A percentile compares a stretch with the other conserved stretches of the same genome.
These are phyloP conservation scores for Teratosphaeria zuluensis DNA, from an alignment of 2,329 filamentous ascomycete genomes.

Conservation along the genomic window DNA sequence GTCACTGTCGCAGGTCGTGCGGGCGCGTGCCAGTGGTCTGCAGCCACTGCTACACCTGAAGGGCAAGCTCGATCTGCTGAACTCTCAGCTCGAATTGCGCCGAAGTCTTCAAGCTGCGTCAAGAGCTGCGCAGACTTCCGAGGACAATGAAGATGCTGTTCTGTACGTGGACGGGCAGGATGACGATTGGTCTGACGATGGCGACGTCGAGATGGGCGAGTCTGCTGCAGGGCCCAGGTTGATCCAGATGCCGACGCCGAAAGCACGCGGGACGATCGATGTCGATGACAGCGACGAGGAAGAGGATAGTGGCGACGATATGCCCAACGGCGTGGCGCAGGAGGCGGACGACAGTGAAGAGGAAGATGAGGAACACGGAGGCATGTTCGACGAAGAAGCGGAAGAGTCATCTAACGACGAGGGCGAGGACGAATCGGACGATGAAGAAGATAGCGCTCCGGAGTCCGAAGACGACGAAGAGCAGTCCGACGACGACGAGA, in stretches of 20 bases:
- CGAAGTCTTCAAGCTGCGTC: conserved; percentile 42
- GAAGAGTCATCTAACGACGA: conserved; percentile 11
- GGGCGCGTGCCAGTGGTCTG: conserved; percentile 73
- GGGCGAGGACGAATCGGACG: conserved; percentile 12
- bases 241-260: neutral
- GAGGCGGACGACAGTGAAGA: conserved; percentile 32
- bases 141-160: conserved; percentile 50
- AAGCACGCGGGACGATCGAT: conserved; percentile 1
- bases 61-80: conserved; percentile 89
- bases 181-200: conserved; percentile 42
- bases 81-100: conserved; percentile 76
- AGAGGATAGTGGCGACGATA: conserved; percentile 6
- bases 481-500: conserved; percentile 7
- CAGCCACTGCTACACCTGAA: conserved; percentile 78
- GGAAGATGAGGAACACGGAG: conserved; percentile 27
- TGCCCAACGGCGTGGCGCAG: conserved; percentile 10
- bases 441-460: conserved; percentile 5
- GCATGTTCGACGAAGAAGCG: conserved; percentile 11
- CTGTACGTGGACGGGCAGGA: conserved; percentile 83
- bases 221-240: neutral
- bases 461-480: conserved; percentile 6
- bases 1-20: conserved; percentile 75
- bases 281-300: conserved; percentile 7
- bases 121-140: neutral
- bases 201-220: conserved; percentile 2